These are phyloP conservation scores for Fusarium bulbicola DNA, from an alignment of 2,329 filamentous ascomycete species.

Conservation along the genomic window DNA sequence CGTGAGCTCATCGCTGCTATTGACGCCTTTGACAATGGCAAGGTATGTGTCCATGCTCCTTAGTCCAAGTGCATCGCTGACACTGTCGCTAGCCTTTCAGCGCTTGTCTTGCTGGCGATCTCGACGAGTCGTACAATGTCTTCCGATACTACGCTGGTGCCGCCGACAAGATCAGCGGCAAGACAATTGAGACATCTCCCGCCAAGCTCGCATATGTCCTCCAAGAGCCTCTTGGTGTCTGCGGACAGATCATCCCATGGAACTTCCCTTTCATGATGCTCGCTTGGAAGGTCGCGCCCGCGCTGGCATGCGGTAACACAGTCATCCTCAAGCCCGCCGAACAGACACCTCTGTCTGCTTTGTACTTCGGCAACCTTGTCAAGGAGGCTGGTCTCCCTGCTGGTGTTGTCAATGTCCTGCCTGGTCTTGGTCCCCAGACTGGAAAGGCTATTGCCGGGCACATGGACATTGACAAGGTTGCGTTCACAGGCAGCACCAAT, in stretches of 20 bases:
- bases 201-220: slow-evolving; percentile 74
- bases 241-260: slow-evolving; percentile 71
- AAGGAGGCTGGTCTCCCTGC: slow-evolving; percentile 77
- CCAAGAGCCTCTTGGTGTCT: slow-evolving; percentile 74
- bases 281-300: slow-evolving; percentile 76
- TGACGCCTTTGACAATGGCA: slow-evolving; percentile 39
- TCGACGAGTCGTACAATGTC: slow-evolving; percentile 53
- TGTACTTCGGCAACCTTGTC: slow-evolving; percentile 70
- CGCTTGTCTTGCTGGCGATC: slow-evolving; percentile 64
- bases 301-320: slow-evolving; percentile 67
- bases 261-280: slow-evolving; percentile 53
- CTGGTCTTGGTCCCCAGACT: slow-evolving; percentile 70
- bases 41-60: background rate
- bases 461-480: slow-evolving; percentile 72
- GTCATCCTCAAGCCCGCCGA: slow-evolving; percentile 68
- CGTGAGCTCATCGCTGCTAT: slow-evolving; percentile 39
- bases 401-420: slow-evolving; percentile 76
- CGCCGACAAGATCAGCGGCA: slow-evolving; percentile 75
- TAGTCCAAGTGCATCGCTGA: background rate
- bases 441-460: slow-evolving; percentile 72
- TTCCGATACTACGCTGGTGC: slow-evolving; percentile 75
- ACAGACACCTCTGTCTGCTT: slow-evolving; percentile 66
- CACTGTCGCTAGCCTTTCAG: slow-evolving; percentile 21
- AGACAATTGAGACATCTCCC: slow-evolving; percentile 71
- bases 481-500: slow-evolving; percentile 74